Conservation (phyloP, 2,329 filamentous ascomycete species). For the Diaporthe citriasiana region DNA sequence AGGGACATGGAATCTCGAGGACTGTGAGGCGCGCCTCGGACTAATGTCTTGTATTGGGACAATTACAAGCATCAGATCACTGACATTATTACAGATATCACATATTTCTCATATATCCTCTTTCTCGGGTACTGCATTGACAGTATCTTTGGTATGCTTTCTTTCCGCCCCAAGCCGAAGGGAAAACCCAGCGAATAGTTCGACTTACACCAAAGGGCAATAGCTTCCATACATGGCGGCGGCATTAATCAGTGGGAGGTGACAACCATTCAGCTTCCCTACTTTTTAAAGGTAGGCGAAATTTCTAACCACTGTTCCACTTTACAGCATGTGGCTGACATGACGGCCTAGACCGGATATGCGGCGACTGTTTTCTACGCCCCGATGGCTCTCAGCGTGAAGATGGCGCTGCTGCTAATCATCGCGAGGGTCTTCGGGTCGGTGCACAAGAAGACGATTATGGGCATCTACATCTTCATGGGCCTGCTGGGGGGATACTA, state of each 20-base stretch:
- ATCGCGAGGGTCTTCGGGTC: conserved; percentile 59
- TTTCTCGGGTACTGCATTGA: conserved; percentile 49
- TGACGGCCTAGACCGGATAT: conserved; percentile 53
- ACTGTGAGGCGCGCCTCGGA: conserved; percentile 46
- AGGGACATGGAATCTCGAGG: conserved; percentile 45
- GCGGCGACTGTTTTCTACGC: conserved; percentile 61
- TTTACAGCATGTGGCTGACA: neutral
- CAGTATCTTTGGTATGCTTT: conserved; percentile 45
- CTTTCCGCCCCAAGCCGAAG: neutral
- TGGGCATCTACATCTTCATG: conserved; percentile 56
- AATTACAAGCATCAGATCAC: neutral
- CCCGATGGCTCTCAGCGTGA: conserved; percentile 59
- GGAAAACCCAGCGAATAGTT: neutral
- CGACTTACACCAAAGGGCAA: neutral
- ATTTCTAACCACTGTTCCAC: neutral
- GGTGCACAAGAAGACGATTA: conserved; percentile 55
- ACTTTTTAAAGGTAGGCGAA: conserved; percentile 54
- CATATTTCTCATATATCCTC: conserved; percentile 45
- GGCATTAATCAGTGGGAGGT: conserved; percentile 55
- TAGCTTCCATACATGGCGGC: conserved; percentile 52
- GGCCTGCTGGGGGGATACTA: conserved; percentile 57
- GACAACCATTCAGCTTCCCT: conserved; percentile 46
- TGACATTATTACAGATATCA: neutral
- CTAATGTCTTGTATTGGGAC: neutral
- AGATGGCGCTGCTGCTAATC: conserved; percentile 59